phyloP scores from a whole-genome alignment of 768 basidiomycete species.

The Candolleomyces efflorescens region DNA sequence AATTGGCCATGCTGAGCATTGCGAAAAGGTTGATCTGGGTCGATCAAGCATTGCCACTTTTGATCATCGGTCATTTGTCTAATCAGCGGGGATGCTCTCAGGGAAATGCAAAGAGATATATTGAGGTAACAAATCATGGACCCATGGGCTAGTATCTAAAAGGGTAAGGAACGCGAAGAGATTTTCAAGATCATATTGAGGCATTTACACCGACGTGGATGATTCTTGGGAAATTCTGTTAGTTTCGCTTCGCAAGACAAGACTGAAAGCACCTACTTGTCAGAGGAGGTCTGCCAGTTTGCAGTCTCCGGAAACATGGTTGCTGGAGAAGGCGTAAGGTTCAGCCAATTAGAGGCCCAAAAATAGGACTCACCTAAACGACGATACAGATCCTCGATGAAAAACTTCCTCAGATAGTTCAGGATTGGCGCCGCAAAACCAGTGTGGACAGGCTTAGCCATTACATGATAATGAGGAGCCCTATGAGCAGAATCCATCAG shows the following conservation, averaged over 20 bases:
- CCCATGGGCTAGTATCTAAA: not conserved
- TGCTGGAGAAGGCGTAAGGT: conserved; percentile 15
- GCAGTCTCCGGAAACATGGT: conserved; percentile 62
- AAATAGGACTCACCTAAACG: conserved; percentile 42
- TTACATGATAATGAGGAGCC: conserved; percentile 55
- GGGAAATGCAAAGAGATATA: too few species aligned
- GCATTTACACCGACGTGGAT: conserved; percentile 58
- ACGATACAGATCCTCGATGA: conserved; percentile 63
- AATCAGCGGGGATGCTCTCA: conserved; percentile 1
- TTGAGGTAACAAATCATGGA: too few species aligned
- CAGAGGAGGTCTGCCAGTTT: conserved; percentile 53
- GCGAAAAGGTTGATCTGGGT: not conserved
- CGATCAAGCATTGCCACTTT: not conserved
- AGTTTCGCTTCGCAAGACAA: not conserved
- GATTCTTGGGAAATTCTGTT: conserved; percentile 30
- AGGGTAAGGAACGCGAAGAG: not conserved
- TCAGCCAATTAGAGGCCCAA: not conserved
- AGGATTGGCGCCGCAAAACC: conserved; percentile 28
- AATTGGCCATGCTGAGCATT: too few species aligned
- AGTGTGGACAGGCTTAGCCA: conserved; percentile 35
- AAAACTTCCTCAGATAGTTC: conserved; percentile 41
- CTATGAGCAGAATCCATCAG: conserved; percentile 23
- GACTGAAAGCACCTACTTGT: conserved; percentile 38
- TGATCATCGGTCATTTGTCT: conserved; percentile 4
- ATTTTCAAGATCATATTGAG: conserved; percentile 29